phyloP scores from a whole-genome alignment of 169 alveolate genomes.

The Plasmodium knowlesi region DNA sequence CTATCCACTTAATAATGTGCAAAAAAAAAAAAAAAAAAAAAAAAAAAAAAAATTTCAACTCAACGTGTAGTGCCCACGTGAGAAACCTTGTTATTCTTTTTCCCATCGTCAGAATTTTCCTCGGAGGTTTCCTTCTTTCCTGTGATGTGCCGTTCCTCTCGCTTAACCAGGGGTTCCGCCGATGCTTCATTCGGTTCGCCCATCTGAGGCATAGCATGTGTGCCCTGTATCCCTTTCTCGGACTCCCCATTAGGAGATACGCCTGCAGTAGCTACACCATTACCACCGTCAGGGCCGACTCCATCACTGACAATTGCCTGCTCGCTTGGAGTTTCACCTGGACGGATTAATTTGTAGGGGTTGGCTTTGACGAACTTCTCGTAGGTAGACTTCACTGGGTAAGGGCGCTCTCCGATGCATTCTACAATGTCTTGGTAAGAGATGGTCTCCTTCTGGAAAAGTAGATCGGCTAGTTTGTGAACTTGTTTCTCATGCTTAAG shows the following conservation, averaged over 20 bases:
- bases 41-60: background rate
- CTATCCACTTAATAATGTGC: background rate
- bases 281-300: background rate
- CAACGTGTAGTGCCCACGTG: background rate
- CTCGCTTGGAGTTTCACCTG: background rate
- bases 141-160: background rate
- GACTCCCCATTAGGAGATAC: background rate
- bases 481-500: slow-evolving; percentile 82
- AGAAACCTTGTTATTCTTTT: background rate
- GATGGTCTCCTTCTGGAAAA: slow-evolving; percentile 87
- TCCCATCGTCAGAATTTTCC: background rate
- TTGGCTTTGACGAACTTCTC: slow-evolving; percentile 79
- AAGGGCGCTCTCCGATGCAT: slow-evolving; percentile 89
- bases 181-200: background rate
- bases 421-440: slow-evolving; percentile 87
- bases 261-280: background rate
- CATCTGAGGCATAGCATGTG: background rate
- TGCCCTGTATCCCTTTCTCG: background rate
- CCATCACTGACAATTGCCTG: background rate
- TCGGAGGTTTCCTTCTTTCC: background rate
- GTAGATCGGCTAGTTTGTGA: slow-evolving; percentile 83
- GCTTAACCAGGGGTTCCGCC: background rate
- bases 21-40: background rate
- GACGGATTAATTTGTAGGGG: slow-evolving; percentile 19
- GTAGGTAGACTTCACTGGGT: slow-evolving; percentile 80